Conservation (phyloP, 2,329 filamentous ascomycete species). For the Rutstroemia sp. region DNA sequence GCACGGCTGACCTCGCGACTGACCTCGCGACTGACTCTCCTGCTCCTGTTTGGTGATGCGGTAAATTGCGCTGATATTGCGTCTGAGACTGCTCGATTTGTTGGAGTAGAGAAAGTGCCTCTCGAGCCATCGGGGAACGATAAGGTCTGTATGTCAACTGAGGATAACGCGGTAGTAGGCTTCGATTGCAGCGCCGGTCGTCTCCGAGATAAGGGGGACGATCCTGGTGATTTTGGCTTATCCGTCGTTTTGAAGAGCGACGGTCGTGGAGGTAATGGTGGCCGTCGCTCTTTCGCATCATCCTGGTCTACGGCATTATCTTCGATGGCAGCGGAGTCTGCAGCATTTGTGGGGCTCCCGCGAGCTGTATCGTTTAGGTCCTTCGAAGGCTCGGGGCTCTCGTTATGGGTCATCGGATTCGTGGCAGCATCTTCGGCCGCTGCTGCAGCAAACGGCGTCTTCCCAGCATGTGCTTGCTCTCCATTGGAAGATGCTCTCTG, state of each 20-base stretch:
- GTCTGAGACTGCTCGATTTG: conserved; percentile 23
- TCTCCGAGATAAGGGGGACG: conserved; percentile 20
- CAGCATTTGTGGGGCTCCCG: background rate
- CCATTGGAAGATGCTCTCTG: conserved; percentile 11
- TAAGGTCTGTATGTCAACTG: conserved; percentile 72
- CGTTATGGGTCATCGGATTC: conserved; percentile 19
- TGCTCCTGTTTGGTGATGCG: conserved; percentile 19
- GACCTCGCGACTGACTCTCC: conserved; percentile 15
- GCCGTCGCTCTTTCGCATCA: conserved; percentile 32
- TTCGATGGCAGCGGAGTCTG: background rate
- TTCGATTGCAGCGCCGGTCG: conserved; percentile 44
- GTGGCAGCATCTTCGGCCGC: conserved; percentile 18
- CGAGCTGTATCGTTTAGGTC: background rate
- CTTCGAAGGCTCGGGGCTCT: conserved; percentile 14
- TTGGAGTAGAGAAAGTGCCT: conserved; percentile 50
- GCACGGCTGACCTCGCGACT: conserved; percentile 20
- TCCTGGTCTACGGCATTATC: conserved; percentile 1
- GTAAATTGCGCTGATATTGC: conserved; percentile 21
- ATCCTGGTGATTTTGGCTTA: conserved; percentile 12
- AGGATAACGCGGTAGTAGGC: conserved; percentile 78
- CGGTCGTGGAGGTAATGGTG: conserved; percentile 40
- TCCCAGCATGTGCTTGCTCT: conserved; percentile 13
- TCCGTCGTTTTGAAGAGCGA: conserved; percentile 24
- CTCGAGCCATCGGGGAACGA: conserved; percentile 63
- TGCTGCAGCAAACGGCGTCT: conserved; percentile 14